These are phyloP conservation scores for Penicillium soppii DNA, from an alignment of 495 filamentous ascomycete species.

Conservation along the genomic window DNA sequence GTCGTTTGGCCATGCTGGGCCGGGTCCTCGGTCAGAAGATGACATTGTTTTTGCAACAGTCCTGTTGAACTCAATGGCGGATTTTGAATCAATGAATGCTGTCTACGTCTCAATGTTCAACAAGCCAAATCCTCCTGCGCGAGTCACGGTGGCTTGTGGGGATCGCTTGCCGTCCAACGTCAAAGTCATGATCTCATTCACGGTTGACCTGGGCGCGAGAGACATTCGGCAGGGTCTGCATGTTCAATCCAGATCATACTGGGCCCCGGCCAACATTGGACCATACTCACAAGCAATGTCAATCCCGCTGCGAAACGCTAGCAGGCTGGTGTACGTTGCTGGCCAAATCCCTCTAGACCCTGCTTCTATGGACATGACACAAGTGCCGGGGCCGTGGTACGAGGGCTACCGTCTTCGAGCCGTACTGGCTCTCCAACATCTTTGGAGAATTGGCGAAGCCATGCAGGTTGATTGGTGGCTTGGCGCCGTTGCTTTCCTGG, in stretches of 20 bases:
- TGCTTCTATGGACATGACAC: constrained; percentile 64
- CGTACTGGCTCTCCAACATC: constrained; percentile 78
- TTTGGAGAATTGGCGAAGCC: constrained; percentile 77
- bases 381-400: constrained; percentile 19
- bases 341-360: constrained; percentile 92
- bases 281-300: constrained; percentile 92
- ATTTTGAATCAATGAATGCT: constrained; percentile 72
- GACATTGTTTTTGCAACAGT: constrained; percentile 74
- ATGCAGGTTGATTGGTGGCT: constrained; percentile 73
- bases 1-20: constrained; percentile 7
- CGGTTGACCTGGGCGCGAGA: constrained; percentile 37
- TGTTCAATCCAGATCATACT: constrained; percentile 92
- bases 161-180: constrained; percentile 53
- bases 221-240: constrained; percentile 62
- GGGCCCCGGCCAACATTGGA: constrained; percentile 97
- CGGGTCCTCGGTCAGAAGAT: constrained; percentile 32
- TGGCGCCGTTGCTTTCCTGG: constrained; percentile 70
- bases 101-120: constrained; percentile 69
- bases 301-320: constrained; percentile 41
- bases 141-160: constrained; percentile 81
- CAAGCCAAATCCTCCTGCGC: constrained; percentile 76
- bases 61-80: constrained; percentile 73
- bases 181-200: constrained; percentile 61
- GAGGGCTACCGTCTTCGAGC: constrained; percentile 45
- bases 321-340: constrained; percentile 61